Evolutionary conservation across 225 moss, liverwort and hornwort genomes (phyloP), one percentile per base, ranked within the genome.

Genomic region (Physcomitrium patens): DNA sequence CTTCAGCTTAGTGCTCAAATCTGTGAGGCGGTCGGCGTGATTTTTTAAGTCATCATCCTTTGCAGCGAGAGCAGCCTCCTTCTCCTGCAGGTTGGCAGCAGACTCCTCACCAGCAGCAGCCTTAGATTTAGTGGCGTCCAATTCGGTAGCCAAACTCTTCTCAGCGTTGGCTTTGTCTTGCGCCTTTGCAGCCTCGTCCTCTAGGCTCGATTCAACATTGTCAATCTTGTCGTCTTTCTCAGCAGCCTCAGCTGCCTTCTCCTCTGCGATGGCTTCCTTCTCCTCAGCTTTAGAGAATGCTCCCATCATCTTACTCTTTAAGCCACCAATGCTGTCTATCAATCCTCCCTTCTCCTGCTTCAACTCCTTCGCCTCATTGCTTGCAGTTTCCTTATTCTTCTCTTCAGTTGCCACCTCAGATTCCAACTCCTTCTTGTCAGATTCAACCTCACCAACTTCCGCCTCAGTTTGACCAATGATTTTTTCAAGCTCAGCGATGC

Each of bases 331-430:
- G 0, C 76, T 73, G 47, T 77, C 74, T 26, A 87, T 0, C 15
- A 93, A 52, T 22, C 89, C 84, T 0, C 75, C 79, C 60, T 72
- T 89, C 74, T 86, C 84, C 7, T 65, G 55, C 59, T 87, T 75
- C 19, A 83, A 68, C 44, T 82, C 76, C 19, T 84, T 63, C 13
- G 81, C 61, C 55, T 86, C 63, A 4, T 61, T 66, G 42, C 76
- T 50, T 7, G 72, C 79, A 12, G 63, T 63, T 41, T 52, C 61
- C 48, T 77, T 80, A 54, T 70, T 47, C 20, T 81, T 79, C 0
- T 75, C 81, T 45, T 80, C 69, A 8, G 63, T 15, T 14, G 57
- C 28, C 10, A n/a, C 71, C 53, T 78, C 81, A 1, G 70, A 43
- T 3, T 51, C 78, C 27, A 75, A 70, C 18, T 70, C 59, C 43